Evolutionary conservation across 106 monocot genomes (phyloP).

Genomic region (Allium sativum): DNA sequence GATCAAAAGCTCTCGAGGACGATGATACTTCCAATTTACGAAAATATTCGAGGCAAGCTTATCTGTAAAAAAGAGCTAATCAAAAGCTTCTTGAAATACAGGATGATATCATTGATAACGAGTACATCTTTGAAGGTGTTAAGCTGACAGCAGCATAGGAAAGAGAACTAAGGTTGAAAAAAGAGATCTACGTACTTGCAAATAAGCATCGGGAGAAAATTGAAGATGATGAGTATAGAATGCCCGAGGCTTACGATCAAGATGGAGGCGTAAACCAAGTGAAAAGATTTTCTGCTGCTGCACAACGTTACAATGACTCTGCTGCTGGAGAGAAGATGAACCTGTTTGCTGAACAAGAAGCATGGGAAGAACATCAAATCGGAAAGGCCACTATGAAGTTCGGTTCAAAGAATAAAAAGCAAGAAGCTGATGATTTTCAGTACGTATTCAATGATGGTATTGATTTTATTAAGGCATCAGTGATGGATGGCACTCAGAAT

Average conservation of each 20-base stretch:
- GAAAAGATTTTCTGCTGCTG: constrained; percentile 87
- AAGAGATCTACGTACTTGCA: constrained; percentile 68
- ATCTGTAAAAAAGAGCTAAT: no score
- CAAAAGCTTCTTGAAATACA: no score
- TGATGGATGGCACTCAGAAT: constrained; percentile 66
- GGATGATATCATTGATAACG: no score
- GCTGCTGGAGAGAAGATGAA: constrained; percentile 88
- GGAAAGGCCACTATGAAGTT: constrained; percentile 73
- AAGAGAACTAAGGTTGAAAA: no score
- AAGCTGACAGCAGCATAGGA: no score
- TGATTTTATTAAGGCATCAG: constrained; percentile 79
- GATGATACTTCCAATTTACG: no score
- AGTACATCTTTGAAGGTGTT: no score
- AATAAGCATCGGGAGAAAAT: constrained; percentile 49
- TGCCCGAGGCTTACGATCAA: constrained; percentile 96
- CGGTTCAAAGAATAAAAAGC: constrained; percentile 80
- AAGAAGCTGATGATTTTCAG: constrained; percentile 66
- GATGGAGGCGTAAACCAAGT: constrained; percentile 90
- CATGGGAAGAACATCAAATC: constrained; percentile 99
- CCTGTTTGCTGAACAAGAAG: constrained; percentile 97
- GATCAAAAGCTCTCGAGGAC: no score
- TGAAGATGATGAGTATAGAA: constrained; percentile 67
- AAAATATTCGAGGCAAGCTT: no score
- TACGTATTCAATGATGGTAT: constrained; percentile 94
- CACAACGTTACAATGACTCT: constrained; percentile 78